These are phyloP conservation scores for Pilatotrama ljubarskyi DNA, from an alignment of 768 basidiomycete genomes.

Conservation along the genomic window DNA sequence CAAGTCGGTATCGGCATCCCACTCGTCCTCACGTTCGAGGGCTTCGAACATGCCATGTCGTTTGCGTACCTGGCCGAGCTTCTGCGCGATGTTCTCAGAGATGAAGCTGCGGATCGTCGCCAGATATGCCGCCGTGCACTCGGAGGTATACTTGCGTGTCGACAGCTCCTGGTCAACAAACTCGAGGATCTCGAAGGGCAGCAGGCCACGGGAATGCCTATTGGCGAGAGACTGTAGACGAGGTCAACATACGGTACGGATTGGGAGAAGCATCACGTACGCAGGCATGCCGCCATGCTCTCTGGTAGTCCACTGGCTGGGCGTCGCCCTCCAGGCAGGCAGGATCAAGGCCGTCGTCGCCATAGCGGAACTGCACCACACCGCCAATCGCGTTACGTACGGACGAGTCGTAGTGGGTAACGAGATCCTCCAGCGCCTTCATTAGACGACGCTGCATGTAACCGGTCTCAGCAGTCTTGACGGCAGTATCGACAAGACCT, in stretches of 20 bases:
- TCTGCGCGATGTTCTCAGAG: slow-evolving; percentile 59
- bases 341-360: slow-evolving; percentile 96
- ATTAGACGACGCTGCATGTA: slow-evolving; percentile 99
- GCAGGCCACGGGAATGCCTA: slow-evolving; percentile 59
- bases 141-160: slow-evolving; percentile 57
- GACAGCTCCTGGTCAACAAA: slow-evolving; percentile 66
- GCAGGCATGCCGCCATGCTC: slow-evolving; percentile 84
- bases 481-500: slow-evolving; percentile 98
- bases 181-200: slow-evolving; percentile 86
- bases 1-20: slow-evolving; percentile 77
- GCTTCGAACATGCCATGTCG: slow-evolving; percentile 85
- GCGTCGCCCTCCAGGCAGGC: slow-evolving; percentile 95
- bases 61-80: slow-evolving; percentile 65
- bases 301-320: slow-evolving; percentile 85
- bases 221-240: slow-evolving; percentile 58
- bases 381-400: slow-evolving; percentile 94
- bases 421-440: slow-evolving; percentile 98
- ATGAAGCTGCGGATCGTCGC: slow-evolving; percentile 72
- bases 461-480: slow-evolving; percentile 99
- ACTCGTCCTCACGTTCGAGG: slow-evolving; percentile 67
- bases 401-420: slow-evolving; percentile 93
- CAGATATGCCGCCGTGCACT: slow-evolving; percentile 73
- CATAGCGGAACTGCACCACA: slow-evolving; percentile 95
- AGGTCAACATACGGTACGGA: background rate
- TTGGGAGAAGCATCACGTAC: slow-evolving; percentile 41